These are phyloP conservation scores for Tilletiaria anomala DNA, from an alignment of 1,284 basidiomycete species.

Conservation along the genomic window DNA sequence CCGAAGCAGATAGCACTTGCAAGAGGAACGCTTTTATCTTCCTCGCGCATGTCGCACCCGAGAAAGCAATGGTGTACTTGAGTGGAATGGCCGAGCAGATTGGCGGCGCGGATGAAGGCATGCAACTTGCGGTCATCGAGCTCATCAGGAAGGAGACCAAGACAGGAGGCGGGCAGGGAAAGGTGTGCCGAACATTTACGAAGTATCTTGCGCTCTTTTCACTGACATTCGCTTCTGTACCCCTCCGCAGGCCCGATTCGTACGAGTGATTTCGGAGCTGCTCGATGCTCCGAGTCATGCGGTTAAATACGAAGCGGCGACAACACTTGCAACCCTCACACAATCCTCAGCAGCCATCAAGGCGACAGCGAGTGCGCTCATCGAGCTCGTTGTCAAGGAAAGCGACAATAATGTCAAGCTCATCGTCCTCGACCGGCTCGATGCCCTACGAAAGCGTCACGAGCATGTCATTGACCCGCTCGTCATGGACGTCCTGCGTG, in stretches of 20 bases:
- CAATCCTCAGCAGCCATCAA: constrained; percentile 93
- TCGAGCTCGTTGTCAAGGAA: constrained; percentile 82
- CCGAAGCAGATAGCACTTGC: constrained; percentile 76
- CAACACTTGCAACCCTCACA: constrained; percentile 81
- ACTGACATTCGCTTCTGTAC: neutral
- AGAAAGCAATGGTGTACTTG: constrained; percentile 82
- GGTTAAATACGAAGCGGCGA: constrained; percentile 96
- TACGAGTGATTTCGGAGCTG: constrained; percentile 87
- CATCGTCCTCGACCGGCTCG: constrained; percentile 87
- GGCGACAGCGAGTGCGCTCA: constrained; percentile 77
- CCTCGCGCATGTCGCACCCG: constrained; percentile 72
- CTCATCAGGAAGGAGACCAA: constrained; percentile 83
- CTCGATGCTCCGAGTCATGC: constrained; percentile 78
- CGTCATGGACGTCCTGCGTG: constrained; percentile 89
- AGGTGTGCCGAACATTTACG: constrained; percentile 12
- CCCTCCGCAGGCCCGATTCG: constrained; percentile 63
- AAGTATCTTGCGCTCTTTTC: neutral
- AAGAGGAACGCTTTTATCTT: constrained; percentile 95
- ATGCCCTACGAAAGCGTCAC: constrained; percentile 67
- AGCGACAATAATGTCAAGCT: constrained; percentile 99
- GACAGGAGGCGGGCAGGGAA: no score
- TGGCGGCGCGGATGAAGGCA: constrained; percentile 68
- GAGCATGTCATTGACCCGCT: constrained; percentile 80
- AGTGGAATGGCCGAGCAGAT: constrained; percentile 72
- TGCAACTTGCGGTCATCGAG: constrained; percentile 94